Percentiles rank a stretch among this genome's conserved stretches.
Conservation (phyloP, 2,329 filamentous ascomycete species). For the Leptographium procerum region DNA sequence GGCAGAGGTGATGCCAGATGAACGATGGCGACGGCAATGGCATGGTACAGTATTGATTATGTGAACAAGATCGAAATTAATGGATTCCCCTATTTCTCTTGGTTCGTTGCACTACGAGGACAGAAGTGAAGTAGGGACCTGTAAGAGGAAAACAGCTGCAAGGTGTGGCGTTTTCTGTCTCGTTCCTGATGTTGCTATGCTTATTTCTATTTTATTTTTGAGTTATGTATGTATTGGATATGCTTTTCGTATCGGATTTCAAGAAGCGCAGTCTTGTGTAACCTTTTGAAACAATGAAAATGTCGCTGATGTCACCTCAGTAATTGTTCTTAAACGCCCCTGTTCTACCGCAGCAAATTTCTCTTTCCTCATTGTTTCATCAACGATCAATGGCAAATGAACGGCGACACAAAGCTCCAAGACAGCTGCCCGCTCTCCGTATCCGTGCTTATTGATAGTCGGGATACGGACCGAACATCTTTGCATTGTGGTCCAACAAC, state of each 20-base stretch:
- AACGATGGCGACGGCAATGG: neutral
- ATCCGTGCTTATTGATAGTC: neutral
- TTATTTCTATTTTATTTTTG: neutral
- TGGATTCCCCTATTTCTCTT: neutral
- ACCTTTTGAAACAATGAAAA: neutral
- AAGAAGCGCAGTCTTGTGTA: neutral
- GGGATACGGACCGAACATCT: neutral
- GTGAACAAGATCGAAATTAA: neutral
- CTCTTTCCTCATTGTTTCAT: too few species aligned
- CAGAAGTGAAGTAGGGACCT: neutral
- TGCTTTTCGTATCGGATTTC: neutral
- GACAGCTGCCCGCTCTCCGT: neutral
- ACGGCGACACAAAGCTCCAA: neutral
- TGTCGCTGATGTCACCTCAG: neutral
- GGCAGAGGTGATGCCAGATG: neutral
- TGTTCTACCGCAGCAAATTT: too few species aligned
- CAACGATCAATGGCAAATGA: too few species aligned
- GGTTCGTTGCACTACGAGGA: neutral
- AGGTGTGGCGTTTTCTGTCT: neutral
- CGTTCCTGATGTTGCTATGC: neutral
- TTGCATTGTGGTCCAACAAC: neutral
- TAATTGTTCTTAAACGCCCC: too few species aligned
- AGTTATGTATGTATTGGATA: neutral
- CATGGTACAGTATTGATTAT: neutral
- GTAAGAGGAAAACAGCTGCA: neutral